Evolutionary conservation across 1,139 yeast species (phyloP).

Genomic region (Suhomyces bribrorum): DNA sequence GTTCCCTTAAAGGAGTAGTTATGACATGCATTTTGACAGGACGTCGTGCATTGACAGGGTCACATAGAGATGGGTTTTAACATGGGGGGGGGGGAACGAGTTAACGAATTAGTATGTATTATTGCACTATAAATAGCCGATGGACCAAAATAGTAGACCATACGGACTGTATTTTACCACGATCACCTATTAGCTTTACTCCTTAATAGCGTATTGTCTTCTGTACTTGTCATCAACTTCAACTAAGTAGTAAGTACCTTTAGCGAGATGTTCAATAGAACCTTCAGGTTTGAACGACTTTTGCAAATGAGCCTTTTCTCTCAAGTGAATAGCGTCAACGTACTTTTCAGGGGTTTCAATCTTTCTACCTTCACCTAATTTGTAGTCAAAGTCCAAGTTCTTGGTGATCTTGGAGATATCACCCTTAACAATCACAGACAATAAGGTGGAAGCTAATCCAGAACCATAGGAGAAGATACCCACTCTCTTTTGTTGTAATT

Average conservation of each 20-base stretch:
- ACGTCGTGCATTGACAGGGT: no score
- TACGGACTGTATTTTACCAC: no score
- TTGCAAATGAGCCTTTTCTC: conserved; percentile 87
- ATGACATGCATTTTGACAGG: no score
- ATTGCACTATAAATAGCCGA: neutral
- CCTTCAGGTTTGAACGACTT: conserved; percentile 81
- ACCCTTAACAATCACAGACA: conserved; percentile 76
- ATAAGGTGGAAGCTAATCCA: conserved; percentile 91
- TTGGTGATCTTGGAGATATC: conserved; percentile 72
- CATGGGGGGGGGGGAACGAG: no score
- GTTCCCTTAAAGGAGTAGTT: no score
- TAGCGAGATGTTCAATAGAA: conserved; percentile 62
- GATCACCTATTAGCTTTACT: no score
- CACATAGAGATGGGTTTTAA: no score
- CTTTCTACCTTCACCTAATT: conserved; percentile 64
- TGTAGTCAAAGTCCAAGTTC: conserved; percentile 66
- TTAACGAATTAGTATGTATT: neutral
- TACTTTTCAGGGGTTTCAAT: conserved; percentile 75
- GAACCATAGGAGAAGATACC: conserved; percentile 97
- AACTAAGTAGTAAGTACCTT: conserved; percentile 83
- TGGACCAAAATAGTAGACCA: no score
- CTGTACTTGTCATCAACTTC: conserved; percentile 87
- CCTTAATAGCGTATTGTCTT: conserved; percentile 71
- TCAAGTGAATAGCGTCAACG: conserved; percentile 75
- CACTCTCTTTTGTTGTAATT: conserved; percentile 78